Evolutionary conservation across 1,284 basidiomycete species (phyloP).

Genomic region (Coriolopsis trogii): DNA sequence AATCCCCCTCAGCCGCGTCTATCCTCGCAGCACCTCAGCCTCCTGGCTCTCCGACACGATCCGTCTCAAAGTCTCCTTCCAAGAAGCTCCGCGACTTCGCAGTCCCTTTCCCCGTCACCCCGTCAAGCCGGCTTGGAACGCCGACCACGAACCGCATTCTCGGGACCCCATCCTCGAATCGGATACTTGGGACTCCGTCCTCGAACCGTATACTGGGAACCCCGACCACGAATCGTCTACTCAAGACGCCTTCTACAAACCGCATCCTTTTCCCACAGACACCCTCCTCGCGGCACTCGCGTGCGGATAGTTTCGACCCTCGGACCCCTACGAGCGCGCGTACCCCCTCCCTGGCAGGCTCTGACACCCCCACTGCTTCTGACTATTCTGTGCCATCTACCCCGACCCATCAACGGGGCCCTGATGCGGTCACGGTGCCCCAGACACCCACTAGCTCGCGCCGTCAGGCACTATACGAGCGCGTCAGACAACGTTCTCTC

Average conservation of each 20-base stretch:
- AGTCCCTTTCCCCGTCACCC: conserved; percentile 54
- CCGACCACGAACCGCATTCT: conserved; percentile 44
- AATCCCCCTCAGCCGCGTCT: conserved; percentile 47
- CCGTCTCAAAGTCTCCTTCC: conserved; percentile 43
- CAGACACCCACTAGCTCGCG: conserved; percentile 73
- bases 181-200: conserved; percentile 32
- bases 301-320: conserved; percentile 18
- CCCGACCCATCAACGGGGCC: conserved; percentile 62
- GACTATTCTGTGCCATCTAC: conserved; percentile 58
- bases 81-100: conserved; percentile 50
- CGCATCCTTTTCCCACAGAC: conserved; percentile 48
- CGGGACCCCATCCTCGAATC: conserved; percentile 47
- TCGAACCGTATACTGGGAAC: conserved; percentile 30
- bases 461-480: conserved; percentile 76
- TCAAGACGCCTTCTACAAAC: conserved; percentile 39
- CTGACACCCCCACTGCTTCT: conserved; percentile 35
- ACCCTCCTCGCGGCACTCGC: conserved; percentile 34
- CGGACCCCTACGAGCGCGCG: conserved; percentile 27
- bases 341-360: conserved; percentile 25
- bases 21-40: conserved; percentile 38
- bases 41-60: conserved; percentile 46
- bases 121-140: conserved; percentile 40
- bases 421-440: conserved; percentile 55
- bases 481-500: conserved; percentile 70
- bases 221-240: conserved; percentile 43